Base-by-base conservation (phyloP, 2,329 filamentous ascomycete genomes). In the Aspergillus unguis region DNA sequence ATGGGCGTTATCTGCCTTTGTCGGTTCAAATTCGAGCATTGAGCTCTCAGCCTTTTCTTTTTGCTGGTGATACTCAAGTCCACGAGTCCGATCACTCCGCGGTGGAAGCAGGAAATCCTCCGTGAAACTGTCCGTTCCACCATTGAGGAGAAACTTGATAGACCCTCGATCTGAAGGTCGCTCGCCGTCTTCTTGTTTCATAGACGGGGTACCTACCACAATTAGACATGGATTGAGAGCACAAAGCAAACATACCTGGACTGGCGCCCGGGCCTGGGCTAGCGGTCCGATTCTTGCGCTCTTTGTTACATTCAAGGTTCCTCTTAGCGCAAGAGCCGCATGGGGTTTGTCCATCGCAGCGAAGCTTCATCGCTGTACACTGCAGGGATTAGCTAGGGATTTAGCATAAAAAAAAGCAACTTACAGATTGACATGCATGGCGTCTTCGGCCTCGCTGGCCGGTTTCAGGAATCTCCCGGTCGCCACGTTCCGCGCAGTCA, bases 311-410 rank as follows among this genome's bases (percentile, higher is more conserved):
- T 23, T 65, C 62, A 10, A 75, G 60, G 36, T 69, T 69, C 58
- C 74, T 70, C 57, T 75, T 75, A 52, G 67, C 63, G 54, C 75
- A 77, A 4, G 74, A 74, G 33, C 70, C 66, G 53, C 75, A 77
- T 11, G 75, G 75, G 48, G 62, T 71, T 31, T 63, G 59, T 7
- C 75, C 75, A 56, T 77, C 75, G 57, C 75, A 77, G 9, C 75
- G 75, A 17, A 77, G 66, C 54, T 77, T 77, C 70, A 76, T 76
- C 25, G 71, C 65, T 11, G 73, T 77, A 56, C 75, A 77, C 75
- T 77, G 54, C 45, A 28, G 4, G 10, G 11, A 44, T 42, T 43
- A 42, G 45, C 53, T 43, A 44, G 42, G 29, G 9, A 37, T 10
- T 36, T 5, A 27, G 44, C n/a, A 28, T 32, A 4, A 23, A 28